Evolutionary conservation across 495 filamentous ascomycete species (phyloP).

Genomic region (Acidomyces sp.): DNA sequence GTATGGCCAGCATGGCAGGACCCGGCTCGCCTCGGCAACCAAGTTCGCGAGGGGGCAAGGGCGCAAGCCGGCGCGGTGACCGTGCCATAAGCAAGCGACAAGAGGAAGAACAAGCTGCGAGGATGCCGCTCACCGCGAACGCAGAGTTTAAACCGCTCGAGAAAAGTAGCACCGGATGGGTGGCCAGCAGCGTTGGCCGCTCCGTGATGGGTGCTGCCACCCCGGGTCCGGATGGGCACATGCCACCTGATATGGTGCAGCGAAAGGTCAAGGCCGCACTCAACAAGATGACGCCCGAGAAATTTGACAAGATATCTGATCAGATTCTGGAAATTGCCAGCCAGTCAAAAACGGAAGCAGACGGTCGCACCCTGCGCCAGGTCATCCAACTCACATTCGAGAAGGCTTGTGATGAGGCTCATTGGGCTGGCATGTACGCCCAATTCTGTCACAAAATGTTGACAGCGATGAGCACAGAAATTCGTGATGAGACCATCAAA

Average conservation of each 20-base stretch:
- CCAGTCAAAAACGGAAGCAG: conserved; percentile 89
- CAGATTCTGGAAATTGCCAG: conserved; percentile 86
- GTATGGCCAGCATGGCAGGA: conserved; percentile 31
- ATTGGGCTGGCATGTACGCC: conserved; percentile 98
- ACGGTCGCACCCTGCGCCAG: conserved; percentile 88
- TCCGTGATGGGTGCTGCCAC: conserved; percentile 32
- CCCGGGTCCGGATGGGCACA: conserved; percentile 43
- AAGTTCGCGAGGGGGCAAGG: conserved; percentile 44
- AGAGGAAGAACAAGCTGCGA: conserved; percentile 55
- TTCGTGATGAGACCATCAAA: conserved; percentile 82
- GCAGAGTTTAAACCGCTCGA: conserved; percentile 68
- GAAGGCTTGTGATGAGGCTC: conserved; percentile 96
- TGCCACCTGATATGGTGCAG: conserved; percentile 89
- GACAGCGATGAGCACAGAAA: conserved; percentile 85
- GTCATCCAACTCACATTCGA: conserved; percentile 98
- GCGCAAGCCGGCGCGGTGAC: conserved; percentile 38
- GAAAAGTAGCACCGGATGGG: conserved; percentile 66
- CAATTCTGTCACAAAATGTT: conserved; percentile 98
- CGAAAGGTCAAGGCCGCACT: conserved; percentile 95
- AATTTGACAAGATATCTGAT: conserved; percentile 88
- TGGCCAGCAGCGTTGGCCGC: conserved; percentile 56
- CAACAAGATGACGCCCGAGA: conserved; percentile 99
- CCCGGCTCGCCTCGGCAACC: conserved; percentile 36
- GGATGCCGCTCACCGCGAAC: conserved; percentile 77
- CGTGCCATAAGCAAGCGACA: conserved; percentile 39